These are phyloP conservation scores for Pseudogymnoascus sp. DNA, from an alignment of 2,329 filamentous ascomycete species.

Conservation along the genomic window DNA sequence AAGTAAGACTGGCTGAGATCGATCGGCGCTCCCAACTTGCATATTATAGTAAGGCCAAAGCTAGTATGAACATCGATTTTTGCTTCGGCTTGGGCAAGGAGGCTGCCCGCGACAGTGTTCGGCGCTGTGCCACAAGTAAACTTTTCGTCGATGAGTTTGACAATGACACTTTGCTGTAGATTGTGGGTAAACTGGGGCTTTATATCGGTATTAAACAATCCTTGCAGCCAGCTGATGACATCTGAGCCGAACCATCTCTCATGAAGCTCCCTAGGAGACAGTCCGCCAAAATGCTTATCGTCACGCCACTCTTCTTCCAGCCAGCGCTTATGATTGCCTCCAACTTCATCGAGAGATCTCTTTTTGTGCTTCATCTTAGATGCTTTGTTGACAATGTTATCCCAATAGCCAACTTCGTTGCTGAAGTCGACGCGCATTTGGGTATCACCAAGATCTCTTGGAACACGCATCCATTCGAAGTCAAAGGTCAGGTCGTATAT, in stretches of 20 bases:
- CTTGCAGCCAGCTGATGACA: slow-evolving; percentile 21
- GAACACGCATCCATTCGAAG: slow-evolving; percentile 32
- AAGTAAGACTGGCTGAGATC: background rate
- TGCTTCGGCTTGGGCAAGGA: slow-evolving; percentile 9
- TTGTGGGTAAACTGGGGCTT: slow-evolving; percentile 18
- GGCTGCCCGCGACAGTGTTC: slow-evolving; percentile 8
- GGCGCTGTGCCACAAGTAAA: slow-evolving; percentile 8
- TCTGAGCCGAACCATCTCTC: slow-evolving; percentile 25
- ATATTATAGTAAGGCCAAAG: slow-evolving; percentile 17
- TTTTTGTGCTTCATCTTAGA: background rate
- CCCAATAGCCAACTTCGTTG: slow-evolving; percentile 33
- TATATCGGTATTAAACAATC: slow-evolving; percentile 13
- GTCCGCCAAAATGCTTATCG: slow-evolving; percentile 18
- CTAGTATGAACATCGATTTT: slow-evolving; percentile 12
- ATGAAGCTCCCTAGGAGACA: slow-evolving; percentile 21
- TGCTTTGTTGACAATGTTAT: slow-evolving; percentile 21
- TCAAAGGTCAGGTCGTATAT: slow-evolving; percentile 34
- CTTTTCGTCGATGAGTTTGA: slow-evolving; percentile 14
- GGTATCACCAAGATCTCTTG: slow-evolving; percentile 25
- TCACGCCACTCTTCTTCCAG: slow-evolving; percentile 27
- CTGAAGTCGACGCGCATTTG: slow-evolving; percentile 34
- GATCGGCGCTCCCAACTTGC: background rate
- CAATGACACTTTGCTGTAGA: slow-evolving; percentile 13
- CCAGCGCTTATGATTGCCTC: slow-evolving; percentile 23
- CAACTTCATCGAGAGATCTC: slow-evolving; percentile 13